A percentile compares a stretch with the other conserved stretches of the same genome.
Conservation (phyloP, 192 early-diverging fungal genomes). For the Geranomyces variabilis region DNA sequence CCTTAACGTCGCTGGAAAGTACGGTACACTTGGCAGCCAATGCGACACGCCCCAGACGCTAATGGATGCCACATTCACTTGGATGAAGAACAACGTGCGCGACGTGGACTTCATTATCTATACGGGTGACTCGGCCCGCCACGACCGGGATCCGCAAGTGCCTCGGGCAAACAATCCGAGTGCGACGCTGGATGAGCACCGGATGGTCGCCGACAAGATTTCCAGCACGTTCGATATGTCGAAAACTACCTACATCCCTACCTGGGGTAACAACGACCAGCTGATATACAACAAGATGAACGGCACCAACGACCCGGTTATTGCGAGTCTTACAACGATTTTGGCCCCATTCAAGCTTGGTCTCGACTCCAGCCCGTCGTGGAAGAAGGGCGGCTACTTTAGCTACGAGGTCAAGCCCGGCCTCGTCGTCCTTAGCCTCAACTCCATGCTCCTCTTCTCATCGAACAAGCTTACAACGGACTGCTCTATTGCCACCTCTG, state of each 20-base stretch:
- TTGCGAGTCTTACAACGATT: constrained; percentile 31
- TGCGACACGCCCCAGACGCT: constrained; percentile 36
- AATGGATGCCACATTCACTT: constrained; percentile 36
- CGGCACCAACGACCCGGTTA: constrained; percentile 12
- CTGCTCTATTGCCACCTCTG: constrained; percentile 14
- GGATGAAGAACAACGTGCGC: constrained; percentile 21
- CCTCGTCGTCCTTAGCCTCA: constrained; percentile 36
- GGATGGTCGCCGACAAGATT: constrained; percentile 26
- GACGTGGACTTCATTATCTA: constrained; percentile 41
- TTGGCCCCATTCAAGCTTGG: constrained; percentile 30
- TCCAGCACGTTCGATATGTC: constrained; percentile 16
- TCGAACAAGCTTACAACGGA: constrained; percentile 30
- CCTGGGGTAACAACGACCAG: constrained; percentile 41
- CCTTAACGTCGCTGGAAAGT: constrained; percentile 33
- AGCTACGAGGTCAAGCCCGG: constrained; percentile 20
- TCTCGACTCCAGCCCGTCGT: constrained; percentile 17
- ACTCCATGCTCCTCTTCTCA: constrained; percentile 37
- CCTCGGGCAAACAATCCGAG: not conserved
- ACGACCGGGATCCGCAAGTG: constrained; percentile 33
- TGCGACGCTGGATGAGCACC: constrained; percentile 22
- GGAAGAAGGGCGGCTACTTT: constrained; percentile 38
- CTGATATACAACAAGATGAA: constrained; percentile 32
- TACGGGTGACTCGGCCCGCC: constrained; percentile 42
- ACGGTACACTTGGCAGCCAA: constrained; percentile 24
- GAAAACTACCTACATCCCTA: constrained; percentile 32